Base-by-base conservation (phyloP, 2,329 filamentous ascomycete species). In the Venturiaceae sp. region DNA sequence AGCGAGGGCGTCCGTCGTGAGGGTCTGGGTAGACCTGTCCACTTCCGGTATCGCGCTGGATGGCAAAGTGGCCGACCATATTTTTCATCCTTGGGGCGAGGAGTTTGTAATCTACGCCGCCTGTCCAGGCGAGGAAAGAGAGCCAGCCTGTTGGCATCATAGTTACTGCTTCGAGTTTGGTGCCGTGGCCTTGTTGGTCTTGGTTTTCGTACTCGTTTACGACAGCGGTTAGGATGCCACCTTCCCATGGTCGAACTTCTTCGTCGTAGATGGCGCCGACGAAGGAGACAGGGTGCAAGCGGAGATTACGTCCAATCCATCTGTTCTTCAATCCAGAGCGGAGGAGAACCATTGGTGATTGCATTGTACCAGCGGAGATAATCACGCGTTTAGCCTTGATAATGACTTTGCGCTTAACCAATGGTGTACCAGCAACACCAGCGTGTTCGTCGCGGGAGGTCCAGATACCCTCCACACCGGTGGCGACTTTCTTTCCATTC, bases 321-420 rank as follows among this genome's bases (percentile, higher is more conserved):
- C 79, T 79, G 68, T 95, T 96, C 75, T 81, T 85, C 54, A 96
- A 71, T 1, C 90, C 90, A 61, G 90, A 95, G 54, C 86, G 86
- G 63, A 85, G 75, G 46, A 97, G 77, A 1, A 96, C 69, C 1
- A 92, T 69, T 0, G 92, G 92, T 47, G 84, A 91, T 66, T 88
- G 84, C 58, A 96, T 74, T 1, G 87, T 83, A 4, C 92, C 92
- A 26, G 82, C 82, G 0, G 89, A 83, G n/a, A 95, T 72, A 52
- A 96, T 82, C 11, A 95, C 87, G 66, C 85, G 87, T 71, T 88
- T 90, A 1, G 91, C 90, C 65, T 82, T 88, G 66, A 96, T 81
- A 41, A 84, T 75, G 7, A 96, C 78, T 61, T 83, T 78, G 37
- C 86, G 80, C 53, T 74, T 79, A 1, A 66, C 75, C 5, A 82